Evolutionary conservation across 1,139 yeast species (phyloP).

Genomic region (Hanseniaspora sp.): DNA sequence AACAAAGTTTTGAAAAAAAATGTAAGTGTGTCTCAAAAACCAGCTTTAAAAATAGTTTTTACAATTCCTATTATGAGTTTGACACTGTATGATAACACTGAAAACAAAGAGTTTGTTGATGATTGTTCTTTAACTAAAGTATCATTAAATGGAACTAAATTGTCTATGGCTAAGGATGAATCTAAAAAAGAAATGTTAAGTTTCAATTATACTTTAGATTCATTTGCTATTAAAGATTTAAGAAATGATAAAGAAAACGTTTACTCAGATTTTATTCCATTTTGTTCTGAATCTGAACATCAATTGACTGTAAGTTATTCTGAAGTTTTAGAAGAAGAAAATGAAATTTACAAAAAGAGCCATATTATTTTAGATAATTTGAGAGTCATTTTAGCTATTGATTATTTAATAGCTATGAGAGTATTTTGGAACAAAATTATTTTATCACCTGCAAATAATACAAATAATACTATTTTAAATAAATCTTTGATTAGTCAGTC

Average conservation of each 20-base stretch:
- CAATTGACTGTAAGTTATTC: constrained; percentile 57
- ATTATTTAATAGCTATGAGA: constrained; percentile 69
- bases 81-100: constrained; percentile 52
- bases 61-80: constrained; percentile 53
- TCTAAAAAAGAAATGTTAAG: constrained; percentile 38
- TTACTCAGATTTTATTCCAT: constrained; percentile 73
- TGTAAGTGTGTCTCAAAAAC: constrained; percentile 27
- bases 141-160: constrained; percentile 44
- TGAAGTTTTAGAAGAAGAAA: constrained; percentile 35
- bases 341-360: constrained; percentile 37
- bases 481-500: not conserved
- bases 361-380: constrained; percentile 72
- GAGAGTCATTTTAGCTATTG: constrained; percentile 68
- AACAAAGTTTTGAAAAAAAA: not conserved
- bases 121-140: constrained; percentile 48
- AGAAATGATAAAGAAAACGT: constrained; percentile 52
- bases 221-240: constrained; percentile 66
- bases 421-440: constrained; percentile 44
- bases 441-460: constrained; percentile 16
- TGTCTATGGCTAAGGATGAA: constrained; percentile 44
- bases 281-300: constrained; percentile 46
- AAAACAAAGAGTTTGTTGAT: constrained; percentile 31
- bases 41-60: constrained; percentile 43
- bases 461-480: not conserved
- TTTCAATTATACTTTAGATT: constrained; percentile 42